Conservation (phyloP, 1,139 yeast genomes). For the Scheffersomyces segobiensis region DNA sequence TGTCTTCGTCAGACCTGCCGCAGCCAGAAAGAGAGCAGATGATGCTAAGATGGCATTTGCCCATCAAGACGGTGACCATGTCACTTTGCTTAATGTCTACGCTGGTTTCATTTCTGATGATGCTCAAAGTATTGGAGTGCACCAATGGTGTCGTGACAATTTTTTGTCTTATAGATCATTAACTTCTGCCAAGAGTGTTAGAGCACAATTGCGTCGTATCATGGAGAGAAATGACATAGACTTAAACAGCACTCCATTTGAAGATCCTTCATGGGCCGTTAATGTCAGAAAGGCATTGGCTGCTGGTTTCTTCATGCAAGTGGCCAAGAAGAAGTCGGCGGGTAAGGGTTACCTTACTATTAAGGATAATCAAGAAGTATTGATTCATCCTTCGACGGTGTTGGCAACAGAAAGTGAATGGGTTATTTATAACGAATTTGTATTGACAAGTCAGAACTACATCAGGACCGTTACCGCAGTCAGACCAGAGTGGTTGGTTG, state of each 20-base stretch:
- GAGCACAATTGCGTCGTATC: conserved; percentile 77
- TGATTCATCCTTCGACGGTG: conserved; percentile 91
- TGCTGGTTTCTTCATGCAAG: conserved; percentile 98
- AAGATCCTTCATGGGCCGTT: conserved; percentile 61
- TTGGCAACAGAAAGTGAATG: conserved; percentile 84
- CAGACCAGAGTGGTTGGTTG: conserved; percentile 86
- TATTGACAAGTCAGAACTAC: conserved; percentile 87
- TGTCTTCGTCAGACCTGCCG: conserved; percentile 91
- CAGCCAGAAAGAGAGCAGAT: conserved; percentile 87
- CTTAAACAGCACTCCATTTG: conserved; percentile 68
- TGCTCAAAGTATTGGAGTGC: conserved; percentile 57
- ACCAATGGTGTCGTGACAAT: conserved; percentile 91
- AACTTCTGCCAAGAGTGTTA: conserved; percentile 78
- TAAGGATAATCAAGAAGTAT: conserved; percentile 93
- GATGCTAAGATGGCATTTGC: conserved; percentile 87
- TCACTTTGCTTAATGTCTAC: conserved; percentile 84
- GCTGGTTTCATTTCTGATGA: conserved; percentile 80
- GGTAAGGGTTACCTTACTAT: conserved; percentile 79
- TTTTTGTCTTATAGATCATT: conserved; percentile 82
- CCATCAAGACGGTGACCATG: conserved; percentile 94
- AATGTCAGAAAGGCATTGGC: conserved; percentile 84
- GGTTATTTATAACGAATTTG: conserved; percentile 94
- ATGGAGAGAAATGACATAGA: conserved; percentile 83
- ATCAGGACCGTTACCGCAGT: conserved; percentile 92
- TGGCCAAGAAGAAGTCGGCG: conserved; percentile 80